Evolutionary conservation across 352 stramenopile genomes (phyloP), one percentile per base, ranked within the genome.

Genomic region (Pythium pyrilobum): DNA sequence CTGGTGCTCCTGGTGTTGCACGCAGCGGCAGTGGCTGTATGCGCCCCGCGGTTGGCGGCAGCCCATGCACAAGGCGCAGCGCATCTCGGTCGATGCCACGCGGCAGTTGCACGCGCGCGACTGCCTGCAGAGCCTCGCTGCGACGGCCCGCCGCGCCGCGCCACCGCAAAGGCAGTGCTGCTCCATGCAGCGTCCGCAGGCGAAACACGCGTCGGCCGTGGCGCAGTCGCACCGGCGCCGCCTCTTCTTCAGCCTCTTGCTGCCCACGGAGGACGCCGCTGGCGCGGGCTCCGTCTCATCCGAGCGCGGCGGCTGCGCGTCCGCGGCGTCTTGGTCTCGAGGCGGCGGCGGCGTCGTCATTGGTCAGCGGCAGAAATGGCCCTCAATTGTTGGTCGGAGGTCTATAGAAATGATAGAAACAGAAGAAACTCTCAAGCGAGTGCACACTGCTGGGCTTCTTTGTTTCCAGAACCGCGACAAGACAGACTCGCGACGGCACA

Each of bases 31-130:
- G 63, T 92, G 81, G 36, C 71, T 79, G 11, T 59, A 47, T 4
- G 16, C 18, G 45, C 44, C 6, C 39, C 45, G 15, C 21, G 3
- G 5, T n/a, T 69, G 74, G 21, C 65, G 66, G 49, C 81, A 92
- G 15, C 81, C 81, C 53, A 68, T 62, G 36, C 81, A 92, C 4
- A 86, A 54, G 25, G 46, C 42, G 42, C 81, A 92, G 25, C 78
- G 73, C 23, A 29, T 41, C 5, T 61, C 59, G n/a, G 70, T 44
- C 12, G 40, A 34, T 4, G 76, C 24, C 10, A 66, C 28, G 38
- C 47, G 49, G 33, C 81, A 92, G 40, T 72, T 74, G 59, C 81
- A 92, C 10, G 81, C 69, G 25, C 78, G 67, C 25, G 81, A 92
- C 62, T 89, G 76, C 27, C 61, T 62, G 37, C 81, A 92, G 18